Evolutionary conservation across 1,139 yeast genomes (phyloP).

Genomic region (Candida dubliniensis): DNA sequence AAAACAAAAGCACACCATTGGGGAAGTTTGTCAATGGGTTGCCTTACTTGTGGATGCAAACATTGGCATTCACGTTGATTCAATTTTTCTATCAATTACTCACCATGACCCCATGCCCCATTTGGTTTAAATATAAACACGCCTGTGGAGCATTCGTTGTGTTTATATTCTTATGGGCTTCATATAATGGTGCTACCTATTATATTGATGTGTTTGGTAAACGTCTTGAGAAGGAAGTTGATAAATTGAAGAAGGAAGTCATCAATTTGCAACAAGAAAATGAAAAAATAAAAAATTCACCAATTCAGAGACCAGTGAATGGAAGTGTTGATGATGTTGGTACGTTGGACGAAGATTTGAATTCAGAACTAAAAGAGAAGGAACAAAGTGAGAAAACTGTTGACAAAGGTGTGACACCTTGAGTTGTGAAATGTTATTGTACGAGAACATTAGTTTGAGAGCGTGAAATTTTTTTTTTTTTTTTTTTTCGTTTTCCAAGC

Average conservation of each 20-base stretch:
- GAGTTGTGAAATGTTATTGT: not conserved
- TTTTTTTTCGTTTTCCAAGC: no score
- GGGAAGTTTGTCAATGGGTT: conserved; percentile 81
- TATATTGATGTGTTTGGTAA: conserved; percentile 90
- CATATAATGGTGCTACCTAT: conserved; percentile 93
- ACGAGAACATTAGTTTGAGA: not conserved
- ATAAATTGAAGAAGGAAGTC: conserved; percentile 67
- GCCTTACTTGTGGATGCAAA: conserved; percentile 81
- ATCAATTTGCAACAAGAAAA: conserved; percentile 53
- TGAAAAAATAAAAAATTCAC: conserved; percentile 38
- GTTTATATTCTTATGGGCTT: conserved; percentile 72
- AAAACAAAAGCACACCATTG: conserved; percentile 61
- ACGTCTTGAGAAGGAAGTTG: conserved; percentile 80
- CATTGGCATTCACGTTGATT: conserved; percentile 78
- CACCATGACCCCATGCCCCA: conserved; percentile 89
- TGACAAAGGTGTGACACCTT: not conserved
- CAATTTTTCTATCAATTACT: conserved; percentile 84
- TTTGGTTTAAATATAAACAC: conserved; percentile 72
- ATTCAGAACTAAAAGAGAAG: not conserved
- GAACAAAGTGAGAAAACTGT: not conserved
- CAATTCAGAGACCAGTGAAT: conserved; percentile 17
- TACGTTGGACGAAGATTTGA: conserved; percentile 5
- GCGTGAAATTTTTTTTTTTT: no score
- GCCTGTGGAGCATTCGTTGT: conserved; percentile 70
- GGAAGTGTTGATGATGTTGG: conserved; percentile 8